Conservation (phyloP, 108 stramenopile genomes). For the Pseudonitzschia delicatissima region DNA sequence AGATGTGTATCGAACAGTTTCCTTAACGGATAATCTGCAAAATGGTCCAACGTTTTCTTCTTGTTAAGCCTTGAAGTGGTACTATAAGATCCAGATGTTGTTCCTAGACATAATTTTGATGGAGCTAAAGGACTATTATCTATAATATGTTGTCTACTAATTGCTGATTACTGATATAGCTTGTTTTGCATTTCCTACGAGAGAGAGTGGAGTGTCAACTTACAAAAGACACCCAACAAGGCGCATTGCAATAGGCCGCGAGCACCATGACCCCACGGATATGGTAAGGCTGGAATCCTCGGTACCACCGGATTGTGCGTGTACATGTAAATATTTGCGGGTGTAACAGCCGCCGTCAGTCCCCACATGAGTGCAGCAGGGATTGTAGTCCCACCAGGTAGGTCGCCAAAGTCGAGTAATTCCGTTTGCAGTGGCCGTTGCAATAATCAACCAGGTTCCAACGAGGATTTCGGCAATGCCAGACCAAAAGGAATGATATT, state of each 20-base stretch:
- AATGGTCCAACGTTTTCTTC: too few relatives aligned
- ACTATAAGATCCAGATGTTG: too few relatives aligned
- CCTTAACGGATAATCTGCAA: too few relatives aligned
- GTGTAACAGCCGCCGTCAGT: constrained; percentile 73
- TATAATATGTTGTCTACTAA: too few relatives aligned
- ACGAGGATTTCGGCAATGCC: constrained; percentile 78
- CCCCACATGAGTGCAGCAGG: constrained; percentile 54
- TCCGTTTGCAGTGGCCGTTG: constrained; percentile 14
- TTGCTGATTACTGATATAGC: too few relatives aligned
- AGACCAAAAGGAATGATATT: constrained; percentile 84
- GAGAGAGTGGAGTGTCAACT: constrained; percentile 31
- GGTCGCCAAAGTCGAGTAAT: neutral
- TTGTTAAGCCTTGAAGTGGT: too few relatives aligned
- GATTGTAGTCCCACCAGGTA: constrained; percentile 5
- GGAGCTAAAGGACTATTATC: too few relatives aligned
- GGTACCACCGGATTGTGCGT: constrained; percentile 82
- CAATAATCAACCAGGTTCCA: constrained; percentile 53
- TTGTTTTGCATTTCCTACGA: too few relatives aligned
- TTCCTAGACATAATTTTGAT: too few relatives aligned
- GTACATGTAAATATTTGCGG: constrained; percentile 89
- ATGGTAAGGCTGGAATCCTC: constrained; percentile 36
- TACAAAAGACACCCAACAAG: constrained; percentile 68
- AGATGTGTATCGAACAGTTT: too few relatives aligned
- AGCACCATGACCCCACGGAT: constrained; percentile 66
- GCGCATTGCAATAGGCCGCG: constrained; percentile 72